phyloP scores from a whole-genome alignment of 108 stramenopile genomes.

The Nitzschia palea region DNA sequence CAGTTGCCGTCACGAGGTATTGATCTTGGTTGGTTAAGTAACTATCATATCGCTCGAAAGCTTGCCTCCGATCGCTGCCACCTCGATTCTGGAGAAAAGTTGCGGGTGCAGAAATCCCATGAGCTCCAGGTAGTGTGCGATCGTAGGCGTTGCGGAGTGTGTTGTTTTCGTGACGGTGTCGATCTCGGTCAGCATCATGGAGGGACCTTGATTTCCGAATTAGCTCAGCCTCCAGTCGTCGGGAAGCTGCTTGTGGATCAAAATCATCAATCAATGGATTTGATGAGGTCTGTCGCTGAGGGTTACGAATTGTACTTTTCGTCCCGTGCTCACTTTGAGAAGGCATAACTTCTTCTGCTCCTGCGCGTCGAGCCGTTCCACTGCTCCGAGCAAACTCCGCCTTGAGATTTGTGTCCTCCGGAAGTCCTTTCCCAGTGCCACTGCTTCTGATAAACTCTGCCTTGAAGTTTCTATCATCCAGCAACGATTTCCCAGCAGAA shows the following conservation, averaged over 20 bases:
- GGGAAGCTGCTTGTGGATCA: not conserved
- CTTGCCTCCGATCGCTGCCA: not conserved
- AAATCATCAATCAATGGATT: not conserved
- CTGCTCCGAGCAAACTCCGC: not conserved
- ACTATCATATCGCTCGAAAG: not conserved
- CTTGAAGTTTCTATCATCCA: too few relatives aligned
- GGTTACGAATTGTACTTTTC: not conserved
- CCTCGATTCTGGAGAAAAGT: too few relatives aligned
- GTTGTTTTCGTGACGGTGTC: too few relatives aligned
- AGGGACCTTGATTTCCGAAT: not conserved
- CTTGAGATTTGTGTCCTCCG: not conserved
- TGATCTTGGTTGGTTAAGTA: not conserved
- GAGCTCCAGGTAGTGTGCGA: not conserved
- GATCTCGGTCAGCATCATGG: not conserved
- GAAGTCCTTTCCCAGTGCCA: too few relatives aligned
- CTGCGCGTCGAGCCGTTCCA: not conserved
- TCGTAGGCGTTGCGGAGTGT: not conserved
- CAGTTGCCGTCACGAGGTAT: not conserved
- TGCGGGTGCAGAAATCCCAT: not conserved
- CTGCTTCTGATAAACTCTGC: too few relatives aligned
- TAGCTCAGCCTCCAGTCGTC: not conserved
- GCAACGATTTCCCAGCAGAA: too few relatives aligned
- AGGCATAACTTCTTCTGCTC: not conserved
- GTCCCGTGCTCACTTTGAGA: slow-evolving; percentile 2
- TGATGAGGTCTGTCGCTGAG: not conserved